These are phyloP conservation scores for Fusarium chuoi DNA, from an alignment of 2,329 filamentous ascomycete genomes.

Conservation along the genomic window DNA sequence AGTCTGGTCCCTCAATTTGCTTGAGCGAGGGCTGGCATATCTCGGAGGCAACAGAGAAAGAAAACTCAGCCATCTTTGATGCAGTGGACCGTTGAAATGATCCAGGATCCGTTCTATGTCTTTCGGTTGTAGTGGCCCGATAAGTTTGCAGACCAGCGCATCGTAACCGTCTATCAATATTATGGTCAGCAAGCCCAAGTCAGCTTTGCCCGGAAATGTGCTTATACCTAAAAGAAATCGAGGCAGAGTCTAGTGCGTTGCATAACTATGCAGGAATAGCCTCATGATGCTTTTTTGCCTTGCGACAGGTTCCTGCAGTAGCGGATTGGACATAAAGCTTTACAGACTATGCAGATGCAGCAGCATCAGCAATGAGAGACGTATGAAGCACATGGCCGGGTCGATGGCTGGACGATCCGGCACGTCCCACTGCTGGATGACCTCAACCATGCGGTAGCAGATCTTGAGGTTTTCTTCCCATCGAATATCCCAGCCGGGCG, in stretches of 20 bases:
- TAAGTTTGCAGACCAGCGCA: not conserved
- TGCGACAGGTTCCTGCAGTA: not conserved
- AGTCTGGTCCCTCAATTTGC: not conserved
- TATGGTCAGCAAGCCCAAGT: not conserved
- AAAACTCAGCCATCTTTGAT: not conserved
- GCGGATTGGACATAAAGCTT: not conserved
- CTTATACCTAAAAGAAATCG: not conserved
- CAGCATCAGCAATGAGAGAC: not conserved
- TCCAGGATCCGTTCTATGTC: not conserved
- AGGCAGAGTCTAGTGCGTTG: not conserved
- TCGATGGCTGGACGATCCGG: not conserved
- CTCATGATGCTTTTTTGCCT: not conserved
- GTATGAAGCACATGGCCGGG: not conserved
- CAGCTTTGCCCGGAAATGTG: not conserved
- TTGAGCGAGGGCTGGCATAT: not conserved
- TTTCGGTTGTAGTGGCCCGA: not conserved
- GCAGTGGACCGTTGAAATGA: not conserved
- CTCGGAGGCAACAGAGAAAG: not conserved
- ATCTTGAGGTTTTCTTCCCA: not conserved
- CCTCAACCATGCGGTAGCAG: not conserved
- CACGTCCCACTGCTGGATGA: not conserved
- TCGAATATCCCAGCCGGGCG: not conserved
- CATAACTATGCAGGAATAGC: not conserved
- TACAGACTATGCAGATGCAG: not conserved
- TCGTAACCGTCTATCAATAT: not conserved